Conservation (phyloP, 768 basidiomycete species). For the Vishniacozyma victoriae region DNA sequence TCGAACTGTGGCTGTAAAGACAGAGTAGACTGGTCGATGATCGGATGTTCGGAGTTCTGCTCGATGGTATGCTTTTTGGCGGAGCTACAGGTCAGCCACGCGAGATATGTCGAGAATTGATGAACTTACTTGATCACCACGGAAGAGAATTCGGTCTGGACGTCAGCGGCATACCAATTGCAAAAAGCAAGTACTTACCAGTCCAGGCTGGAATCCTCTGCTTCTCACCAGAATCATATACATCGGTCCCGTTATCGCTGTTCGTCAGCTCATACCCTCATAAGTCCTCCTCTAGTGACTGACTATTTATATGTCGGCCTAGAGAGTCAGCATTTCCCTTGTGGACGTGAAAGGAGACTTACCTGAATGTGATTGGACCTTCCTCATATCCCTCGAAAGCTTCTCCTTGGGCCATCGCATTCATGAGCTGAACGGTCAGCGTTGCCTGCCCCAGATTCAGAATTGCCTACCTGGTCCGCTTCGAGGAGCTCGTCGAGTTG, state of each 20-base stretch:
- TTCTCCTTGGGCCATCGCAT: constrained; percentile 63
- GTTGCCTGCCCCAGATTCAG: background rate
- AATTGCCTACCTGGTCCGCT: constrained; percentile 70
- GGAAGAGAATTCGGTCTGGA: constrained; percentile 87
- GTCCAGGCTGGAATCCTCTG: constrained; percentile 96
- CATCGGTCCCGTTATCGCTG: constrained; percentile 55
- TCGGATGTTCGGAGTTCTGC: constrained; percentile 87
- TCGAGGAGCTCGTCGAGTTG: constrained; percentile 69
- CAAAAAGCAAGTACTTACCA: constrained; percentile 52
- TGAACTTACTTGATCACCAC: constrained; percentile 53
- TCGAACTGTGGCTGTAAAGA: constrained; percentile 71
- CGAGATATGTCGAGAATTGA: too few species aligned
- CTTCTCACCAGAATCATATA: constrained; percentile 94
- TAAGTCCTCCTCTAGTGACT: constrained; percentile 54
- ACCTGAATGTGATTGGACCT: constrained; percentile 74
- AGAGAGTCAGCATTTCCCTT: background rate
- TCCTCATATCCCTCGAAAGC: constrained; percentile 82
- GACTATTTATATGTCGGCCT: constrained; percentile 85
- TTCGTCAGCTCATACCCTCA: constrained; percentile 3
- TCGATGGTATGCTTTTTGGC: constrained; percentile 71
- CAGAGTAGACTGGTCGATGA: constrained; percentile 87
- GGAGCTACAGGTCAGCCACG: constrained; percentile 48
- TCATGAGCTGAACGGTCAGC: constrained; percentile 55
- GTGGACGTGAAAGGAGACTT: background rate
- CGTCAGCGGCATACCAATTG: constrained; percentile 10